Conservation (phyloP, 441 rosid genomes). For the Iberis amara region DNA sequence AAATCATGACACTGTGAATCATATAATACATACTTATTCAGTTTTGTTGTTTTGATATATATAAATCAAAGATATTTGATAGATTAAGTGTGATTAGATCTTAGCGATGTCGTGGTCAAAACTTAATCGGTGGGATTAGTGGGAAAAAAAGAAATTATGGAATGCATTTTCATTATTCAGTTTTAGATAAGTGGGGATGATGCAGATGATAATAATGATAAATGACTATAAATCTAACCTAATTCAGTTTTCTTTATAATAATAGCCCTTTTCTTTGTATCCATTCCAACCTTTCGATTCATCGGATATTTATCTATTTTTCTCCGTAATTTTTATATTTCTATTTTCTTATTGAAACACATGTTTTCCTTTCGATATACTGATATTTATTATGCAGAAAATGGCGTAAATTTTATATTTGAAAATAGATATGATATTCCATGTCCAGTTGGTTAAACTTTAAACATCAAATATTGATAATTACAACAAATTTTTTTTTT, state of each 20-base stretch:
- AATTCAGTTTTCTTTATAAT: neutral
- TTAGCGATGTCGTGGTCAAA: slow-evolving; percentile 27
- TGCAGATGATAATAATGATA: slow-evolving; percentile 6
- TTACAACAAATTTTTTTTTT: too few species aligned
- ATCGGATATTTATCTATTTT: too few species aligned
- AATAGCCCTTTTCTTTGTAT: neutral
- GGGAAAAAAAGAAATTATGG: slow-evolving; percentile 10
- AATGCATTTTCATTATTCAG: slow-evolving; percentile 24
- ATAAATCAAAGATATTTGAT: slow-evolving; percentile 11
- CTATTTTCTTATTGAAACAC: too few species aligned
- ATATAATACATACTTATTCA: slow-evolving; percentile 14
- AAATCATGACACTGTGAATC: slow-evolving; percentile 22
- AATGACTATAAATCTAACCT: slow-evolving; percentile 27
- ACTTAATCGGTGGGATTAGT: slow-evolving; percentile 29
- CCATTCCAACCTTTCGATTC: too few species aligned
- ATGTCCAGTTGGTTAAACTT: slow-evolving; percentile 1
- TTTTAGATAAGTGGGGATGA: slow-evolving; percentile 19
- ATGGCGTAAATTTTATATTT: too few species aligned
- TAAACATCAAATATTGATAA: neutral
- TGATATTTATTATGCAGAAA: too few species aligned
- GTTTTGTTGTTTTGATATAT: slow-evolving; percentile 15
- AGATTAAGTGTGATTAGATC: slow-evolving; percentile 25
- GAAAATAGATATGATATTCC: too few species aligned
- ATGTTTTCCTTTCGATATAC: too few species aligned
- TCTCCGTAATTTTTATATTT: too few species aligned